A percentile compares a stretch with the other conserved stretches of the same genome.
Evolutionary conservation across 176 grass and related monocot genomes (phyloP).

Genomic region (Triticum dicoccoides): DNA sequence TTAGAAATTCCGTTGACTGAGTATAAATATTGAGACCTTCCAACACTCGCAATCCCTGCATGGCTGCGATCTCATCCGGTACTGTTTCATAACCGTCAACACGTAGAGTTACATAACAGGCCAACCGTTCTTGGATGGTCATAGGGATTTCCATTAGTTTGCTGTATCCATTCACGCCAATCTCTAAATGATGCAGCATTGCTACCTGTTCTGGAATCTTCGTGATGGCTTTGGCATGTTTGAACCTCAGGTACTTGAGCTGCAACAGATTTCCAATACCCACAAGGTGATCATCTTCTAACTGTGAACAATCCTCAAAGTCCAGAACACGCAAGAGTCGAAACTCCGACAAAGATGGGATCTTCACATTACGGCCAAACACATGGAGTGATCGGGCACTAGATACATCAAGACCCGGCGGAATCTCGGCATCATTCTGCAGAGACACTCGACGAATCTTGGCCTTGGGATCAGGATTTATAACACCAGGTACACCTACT

Average conservation of each 20-base stretch:
- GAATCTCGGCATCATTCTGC: not conserved
- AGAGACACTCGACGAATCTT: slow-evolving; percentile 15
- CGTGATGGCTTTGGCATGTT: not conserved
- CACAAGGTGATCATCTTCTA: not conserved
- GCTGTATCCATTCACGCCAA: not conserved
- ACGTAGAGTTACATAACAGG: not conserved
- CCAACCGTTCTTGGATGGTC: not conserved
- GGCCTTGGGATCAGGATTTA: not conserved
- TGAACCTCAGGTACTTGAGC: slow-evolving; percentile 9
- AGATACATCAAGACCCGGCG: not conserved
- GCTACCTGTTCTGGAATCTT: not conserved
- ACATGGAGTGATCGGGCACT: slow-evolving; percentile 1
- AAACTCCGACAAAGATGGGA: not conserved
- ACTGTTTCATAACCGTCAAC: not conserved
- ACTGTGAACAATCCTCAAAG: not conserved
- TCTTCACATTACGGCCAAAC: not conserved
- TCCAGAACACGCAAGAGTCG: not conserved
- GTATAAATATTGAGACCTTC: not conserved
- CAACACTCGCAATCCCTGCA: not conserved
- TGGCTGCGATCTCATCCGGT: not conserved
- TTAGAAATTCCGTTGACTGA: not conserved
- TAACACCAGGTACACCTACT: not conserved
- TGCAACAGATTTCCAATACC: not conserved
- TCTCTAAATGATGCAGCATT: not conserved
- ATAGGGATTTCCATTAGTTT: not conserved